A percentile compares a stretch with the other conserved stretches of the same genome.
Evolutionary conservation across 345 rosid genomes (phyloP).

Genomic region (Rhizophora apiculata): DNA sequence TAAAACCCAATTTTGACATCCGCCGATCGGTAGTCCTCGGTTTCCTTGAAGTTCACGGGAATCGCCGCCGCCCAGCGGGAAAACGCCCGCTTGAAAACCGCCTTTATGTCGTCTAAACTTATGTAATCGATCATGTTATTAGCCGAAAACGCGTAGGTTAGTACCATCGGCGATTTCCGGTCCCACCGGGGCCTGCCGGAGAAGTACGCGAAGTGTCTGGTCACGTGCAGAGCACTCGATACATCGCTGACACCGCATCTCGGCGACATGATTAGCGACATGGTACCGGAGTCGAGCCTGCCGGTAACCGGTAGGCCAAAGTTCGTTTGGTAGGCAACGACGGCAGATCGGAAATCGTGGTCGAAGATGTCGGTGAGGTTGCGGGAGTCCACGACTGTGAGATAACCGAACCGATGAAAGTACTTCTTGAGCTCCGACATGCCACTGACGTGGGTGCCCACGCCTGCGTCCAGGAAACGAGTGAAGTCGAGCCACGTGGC

Average conservation of each 20-base stretch:
- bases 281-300: slow-evolving; percentile 57
- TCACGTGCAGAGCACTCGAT: slow-evolving; percentile 21
- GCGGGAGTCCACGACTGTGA: slow-evolving; percentile 18
- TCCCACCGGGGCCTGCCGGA: slow-evolving; percentile 71
- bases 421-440: slow-evolving; percentile 82
- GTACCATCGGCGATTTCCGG: slow-evolving; percentile 36
- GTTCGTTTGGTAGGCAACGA: slow-evolving; percentile 54
- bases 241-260: slow-evolving; percentile 73
- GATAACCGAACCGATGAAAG: slow-evolving; percentile 80
- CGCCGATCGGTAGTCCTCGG: slow-evolving; percentile 39
- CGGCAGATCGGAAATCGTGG: slow-evolving; percentile 44
- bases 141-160: slow-evolving; percentile 68
- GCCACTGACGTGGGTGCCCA: slow-evolving; percentile 66
- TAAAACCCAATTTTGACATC: slow-evolving; percentile 70
- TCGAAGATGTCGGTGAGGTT: slow-evolving; percentile 67
- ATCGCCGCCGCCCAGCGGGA: slow-evolving; percentile 71
- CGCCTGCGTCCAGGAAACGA: slow-evolving; percentile 60
- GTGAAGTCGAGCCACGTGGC: slow-evolving; percentile 71
- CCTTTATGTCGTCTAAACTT: slow-evolving; percentile 33
- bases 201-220: slow-evolving; percentile 61
- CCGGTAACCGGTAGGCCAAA: slow-evolving; percentile 70
- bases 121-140: slow-evolving; percentile 55
- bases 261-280: slow-evolving; percentile 57
- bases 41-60: slow-evolving; percentile 62
- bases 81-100: slow-evolving; percentile 57